phyloP scores from a whole-genome alignment of 768 basidiomycete species.

The Ephemerocybe angulata region DNA sequence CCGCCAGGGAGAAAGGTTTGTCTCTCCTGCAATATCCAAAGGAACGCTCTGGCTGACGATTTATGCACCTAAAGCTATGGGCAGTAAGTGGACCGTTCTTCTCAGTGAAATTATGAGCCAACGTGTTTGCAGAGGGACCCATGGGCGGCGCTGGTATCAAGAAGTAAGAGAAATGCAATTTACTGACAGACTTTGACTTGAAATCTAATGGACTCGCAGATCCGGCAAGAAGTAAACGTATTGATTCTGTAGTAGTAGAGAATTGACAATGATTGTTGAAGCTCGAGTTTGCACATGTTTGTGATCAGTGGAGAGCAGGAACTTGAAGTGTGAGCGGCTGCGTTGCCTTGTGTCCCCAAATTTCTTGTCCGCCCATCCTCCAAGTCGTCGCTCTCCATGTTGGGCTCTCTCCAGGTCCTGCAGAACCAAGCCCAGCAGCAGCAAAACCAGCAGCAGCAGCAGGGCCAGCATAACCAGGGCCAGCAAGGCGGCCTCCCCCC shows the following conservation, averaged over 20 bases:
- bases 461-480: conserved; percentile 44
- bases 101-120: conserved; percentile 42
- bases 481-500: conserved; percentile 53
- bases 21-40: neutral
- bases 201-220: conserved; percentile 31
- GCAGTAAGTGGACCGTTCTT: conserved; percentile 36
- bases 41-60: neutral
- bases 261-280: conserved; percentile 11
- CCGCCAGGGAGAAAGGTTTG: conserved; percentile 67
- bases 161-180: conserved; percentile 56
- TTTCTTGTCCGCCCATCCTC: conserved; percentile 13
- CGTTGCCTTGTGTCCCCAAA: conserved; percentile 18
- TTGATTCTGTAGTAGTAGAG: neutral
- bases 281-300: conserved; percentile 38
- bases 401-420: conserved; percentile 65
- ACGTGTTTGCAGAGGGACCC: conserved; percentile 51
- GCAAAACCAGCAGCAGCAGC: conserved; percentile 62
- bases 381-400: conserved; percentile 46
- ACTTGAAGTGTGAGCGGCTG: conserved; percentile 19
- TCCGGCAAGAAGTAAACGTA: conserved; percentile 64
- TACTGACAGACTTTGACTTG: neutral
- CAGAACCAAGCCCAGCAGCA: conserved; percentile 58
- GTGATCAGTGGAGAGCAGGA: conserved; percentile 17
- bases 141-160: conserved; percentile 76
- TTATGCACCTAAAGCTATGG: conserved; percentile 4